Evolutionary conservation across 83 land plant species (phyloP), one percentile per base, ranked within the genome.

Genomic region (Diphasiastrum complanatum): DNA sequence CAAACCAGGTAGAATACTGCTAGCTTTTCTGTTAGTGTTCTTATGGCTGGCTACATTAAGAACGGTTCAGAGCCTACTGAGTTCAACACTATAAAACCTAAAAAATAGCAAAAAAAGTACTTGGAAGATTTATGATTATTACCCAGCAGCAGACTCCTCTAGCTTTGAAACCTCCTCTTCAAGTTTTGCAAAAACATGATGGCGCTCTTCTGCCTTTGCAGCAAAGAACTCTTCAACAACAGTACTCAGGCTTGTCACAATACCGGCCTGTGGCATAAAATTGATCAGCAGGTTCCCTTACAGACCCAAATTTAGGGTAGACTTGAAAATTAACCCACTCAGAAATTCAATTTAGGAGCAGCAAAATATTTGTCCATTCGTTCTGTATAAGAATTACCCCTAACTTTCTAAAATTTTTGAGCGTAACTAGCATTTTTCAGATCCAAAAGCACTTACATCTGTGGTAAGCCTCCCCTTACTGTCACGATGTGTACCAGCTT

Each of bases 401-500:
- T 19, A 30, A n/a, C 24, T 37, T 31, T 41, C 41, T 36, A 18
- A 35, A n/a, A n/a, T n/a, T n/a, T n/a, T n/a, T n/a, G n/a, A n/a
- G n/a, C n/a, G n/a, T n/a, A n/a, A n/a, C n/a, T n/a, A n/a, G n/a
- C n/a, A n/a, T n/a, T n/a, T n/a, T n/a, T n/a, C n/a, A n/a, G n/a
- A n/a, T n/a, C n/a, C 26, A 48, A 11, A 50, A 32, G 33, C 10
- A 33, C 80, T 60, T 64, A 91, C 97, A 36, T 75, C 65, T 12
- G 78, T 68, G 34, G 82, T 87, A 10, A 85, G 82, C 22, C 76
- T 85, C 37, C 97, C 97, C 32, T 85, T 77, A 20, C 63, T 58
- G 66, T 89, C 83, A 65, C 97, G 95, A 52, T 73, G 74, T 5
- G 95, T 81, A n/a, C 91, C 91, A 63, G 81, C 52, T 60, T 78